These are phyloP conservation scores for Trypanosoma boissoni DNA, from an alignment of 208 protist genomes.

Conservation along the genomic window DNA sequence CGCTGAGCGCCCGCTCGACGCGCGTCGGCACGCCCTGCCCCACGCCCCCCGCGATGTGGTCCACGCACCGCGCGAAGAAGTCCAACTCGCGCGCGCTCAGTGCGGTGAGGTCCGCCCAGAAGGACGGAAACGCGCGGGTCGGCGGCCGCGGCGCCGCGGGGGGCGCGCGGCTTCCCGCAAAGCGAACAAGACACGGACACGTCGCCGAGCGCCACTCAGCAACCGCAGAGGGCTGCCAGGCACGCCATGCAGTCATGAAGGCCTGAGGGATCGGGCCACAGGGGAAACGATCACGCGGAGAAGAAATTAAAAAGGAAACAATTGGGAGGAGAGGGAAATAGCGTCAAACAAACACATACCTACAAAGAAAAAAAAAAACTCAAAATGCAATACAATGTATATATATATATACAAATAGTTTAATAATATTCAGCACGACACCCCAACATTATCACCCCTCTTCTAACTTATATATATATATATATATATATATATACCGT, in stretches of 20 bases:
- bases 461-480: too few species aligned
- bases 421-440: too few species aligned
- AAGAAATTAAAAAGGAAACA: neutral
- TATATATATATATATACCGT: too few species aligned
- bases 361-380: conserved; percentile 7
- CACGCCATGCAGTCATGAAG: conserved; percentile 25
- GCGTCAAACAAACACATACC: neutral
- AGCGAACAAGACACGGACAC: conserved; percentile 27
- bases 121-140: conserved; percentile 22
- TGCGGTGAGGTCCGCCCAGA: conserved; percentile 22
- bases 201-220: conserved; percentile 5
- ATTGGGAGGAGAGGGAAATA: neutral
- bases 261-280: neutral
- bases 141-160: conserved; percentile 3
- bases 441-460: too few species aligned
- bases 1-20: conserved; percentile 3
- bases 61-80: conserved; percentile 39
- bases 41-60: conserved; percentile 22
- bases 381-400: neutral
- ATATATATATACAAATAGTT: neutral
- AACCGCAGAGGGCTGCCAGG: conserved; percentile 21
- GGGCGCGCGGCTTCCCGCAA: conserved; percentile 14
- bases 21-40: conserved; percentile 13
- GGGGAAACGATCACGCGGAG: neutral
- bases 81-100: conserved; percentile 25